Percentiles rank a stretch among this genome's conserved stretches.
These are phyloP conservation scores for Ceratocystis cacaofunesta DNA, from an alignment of 2,329 filamentous ascomycete genomes.

Conservation along the genomic window DNA sequence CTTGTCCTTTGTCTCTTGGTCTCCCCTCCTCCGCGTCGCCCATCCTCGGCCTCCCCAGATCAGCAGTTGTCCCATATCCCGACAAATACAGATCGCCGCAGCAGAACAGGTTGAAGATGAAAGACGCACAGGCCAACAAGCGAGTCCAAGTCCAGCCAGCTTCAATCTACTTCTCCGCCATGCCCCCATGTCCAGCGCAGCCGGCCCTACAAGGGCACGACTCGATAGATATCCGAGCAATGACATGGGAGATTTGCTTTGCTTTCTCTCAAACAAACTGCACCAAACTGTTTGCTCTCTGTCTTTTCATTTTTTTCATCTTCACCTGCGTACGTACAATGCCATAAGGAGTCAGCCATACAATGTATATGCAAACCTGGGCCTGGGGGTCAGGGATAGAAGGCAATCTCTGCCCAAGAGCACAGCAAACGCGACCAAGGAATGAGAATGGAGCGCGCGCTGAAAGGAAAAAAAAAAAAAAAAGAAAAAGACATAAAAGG, in stretches of 20 bases:
- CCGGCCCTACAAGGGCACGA: no score
- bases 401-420: not conserved
- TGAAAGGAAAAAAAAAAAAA: not conserved
- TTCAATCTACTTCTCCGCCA: no score
- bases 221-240: no score
- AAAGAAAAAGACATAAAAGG: not conserved
- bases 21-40: not conserved
- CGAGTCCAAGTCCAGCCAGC: no score
- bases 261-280: not conserved
- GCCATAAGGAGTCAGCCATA: not conserved
- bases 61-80: not conserved
- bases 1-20: not conserved
- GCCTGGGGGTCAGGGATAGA: not conserved
- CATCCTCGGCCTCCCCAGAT: not conserved
- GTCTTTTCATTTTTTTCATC: not conserved
- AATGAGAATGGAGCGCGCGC: not conserved
- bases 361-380: not conserved
- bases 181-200: no score
- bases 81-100: not conserved
- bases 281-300: not conserved
- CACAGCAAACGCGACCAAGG: not conserved
- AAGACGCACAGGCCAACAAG: not conserved
- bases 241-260: no score
- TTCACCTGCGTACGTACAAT: not conserved
- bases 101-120: not conserved